Evolutionary conservation across 2,329 filamentous ascomycete genomes (phyloP).

Genomic region (Hysterium pulicare): DNA sequence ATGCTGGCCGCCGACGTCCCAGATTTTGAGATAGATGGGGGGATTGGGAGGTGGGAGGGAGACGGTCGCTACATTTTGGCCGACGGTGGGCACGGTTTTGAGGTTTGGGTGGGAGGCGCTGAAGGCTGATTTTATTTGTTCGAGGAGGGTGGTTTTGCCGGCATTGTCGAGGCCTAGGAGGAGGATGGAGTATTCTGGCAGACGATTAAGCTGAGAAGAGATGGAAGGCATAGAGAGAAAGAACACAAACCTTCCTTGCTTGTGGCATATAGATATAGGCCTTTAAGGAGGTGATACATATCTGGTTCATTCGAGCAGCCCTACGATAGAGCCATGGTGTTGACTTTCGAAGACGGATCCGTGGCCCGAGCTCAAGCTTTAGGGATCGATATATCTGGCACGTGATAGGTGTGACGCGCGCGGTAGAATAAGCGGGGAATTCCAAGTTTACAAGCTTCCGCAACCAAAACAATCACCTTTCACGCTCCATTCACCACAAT

Average conservation of each 20-base stretch:
- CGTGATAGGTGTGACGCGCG: too few relatives aligned
- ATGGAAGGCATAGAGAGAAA: slow-evolving; percentile 2
- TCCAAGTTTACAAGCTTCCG: too few relatives aligned
- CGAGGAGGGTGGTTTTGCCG: slow-evolving; percentile 96
- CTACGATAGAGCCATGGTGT: slow-evolving; percentile 1
- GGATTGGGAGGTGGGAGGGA: slow-evolving; percentile 58
- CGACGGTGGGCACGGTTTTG: slow-evolving; percentile 93
- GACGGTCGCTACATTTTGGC: slow-evolving; percentile 93
- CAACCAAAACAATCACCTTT: too few relatives aligned
- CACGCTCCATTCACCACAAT: too few relatives aligned
- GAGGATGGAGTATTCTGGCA: slow-evolving; percentile 96
- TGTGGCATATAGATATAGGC: slow-evolving; percentile 89
- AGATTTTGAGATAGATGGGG: slow-evolving; percentile 97
- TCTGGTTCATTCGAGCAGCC: not conserved
- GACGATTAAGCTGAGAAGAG: too few relatives aligned
- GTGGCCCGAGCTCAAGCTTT: too few relatives aligned
- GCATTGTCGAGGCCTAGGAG: slow-evolving; percentile 97
- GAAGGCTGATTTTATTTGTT: slow-evolving; percentile 73
- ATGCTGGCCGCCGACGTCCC: slow-evolving; percentile 95
- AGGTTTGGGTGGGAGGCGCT: slow-evolving; percentile 63
- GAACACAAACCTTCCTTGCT: slow-evolving; percentile 88
- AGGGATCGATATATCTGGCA: too few relatives aligned
- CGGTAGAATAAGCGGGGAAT: too few relatives aligned
- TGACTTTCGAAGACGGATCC: too few relatives aligned
- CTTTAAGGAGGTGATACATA: slow-evolving; percentile 97